These are phyloP conservation scores for Fusarium dlaminii DNA, from an alignment of 2,329 filamentous ascomycete species.

Conservation along the genomic window DNA sequence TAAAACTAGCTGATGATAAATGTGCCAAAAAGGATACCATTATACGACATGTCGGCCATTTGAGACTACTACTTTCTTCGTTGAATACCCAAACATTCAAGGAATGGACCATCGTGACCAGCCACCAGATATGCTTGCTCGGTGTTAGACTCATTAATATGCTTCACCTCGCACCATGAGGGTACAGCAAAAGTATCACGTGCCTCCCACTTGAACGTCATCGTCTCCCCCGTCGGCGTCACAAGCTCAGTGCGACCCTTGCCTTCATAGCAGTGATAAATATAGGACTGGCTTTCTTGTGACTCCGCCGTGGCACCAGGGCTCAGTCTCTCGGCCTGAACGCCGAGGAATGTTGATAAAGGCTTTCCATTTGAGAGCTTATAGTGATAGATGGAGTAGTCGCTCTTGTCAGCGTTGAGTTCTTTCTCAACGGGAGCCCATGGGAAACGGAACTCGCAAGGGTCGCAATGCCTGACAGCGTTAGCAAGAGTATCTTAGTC, in stretches of 20 bases:
- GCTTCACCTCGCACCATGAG: conserved; percentile 60
- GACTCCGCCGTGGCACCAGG: conserved; percentile 47
- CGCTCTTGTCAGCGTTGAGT: conserved; percentile 47
- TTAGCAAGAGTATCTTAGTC: not conserved
- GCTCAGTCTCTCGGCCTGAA: conserved; percentile 58
- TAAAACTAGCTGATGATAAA: not conserved
- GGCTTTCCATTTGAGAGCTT: conserved; percentile 42
- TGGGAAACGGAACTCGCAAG: conserved; percentile 53
- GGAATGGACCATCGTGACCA: conserved; percentile 47
- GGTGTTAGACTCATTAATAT: conserved; percentile 49
- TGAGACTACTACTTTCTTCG: not conserved
- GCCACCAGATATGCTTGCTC: conserved; percentile 48
- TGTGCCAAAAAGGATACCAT: not conserved
- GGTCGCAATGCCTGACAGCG: conserved; percentile 44
- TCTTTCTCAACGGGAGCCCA: conserved; percentile 54
- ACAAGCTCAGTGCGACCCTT: conserved; percentile 54
- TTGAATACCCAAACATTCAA: conserved; percentile 37
- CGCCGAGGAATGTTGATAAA: conserved; percentile 57
- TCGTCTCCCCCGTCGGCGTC: conserved; percentile 41
- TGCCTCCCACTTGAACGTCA: conserved; percentile 54
- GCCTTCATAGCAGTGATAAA: conserved; percentile 64
- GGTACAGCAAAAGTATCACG: conserved; percentile 65
- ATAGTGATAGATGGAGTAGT: conserved; percentile 51
- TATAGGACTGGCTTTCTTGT: conserved; percentile 59
- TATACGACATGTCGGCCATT: not conserved